Evolutionary conservation across 352 stramenopile species (phyloP).

Genomic region (Pythium phragmitis): DNA sequence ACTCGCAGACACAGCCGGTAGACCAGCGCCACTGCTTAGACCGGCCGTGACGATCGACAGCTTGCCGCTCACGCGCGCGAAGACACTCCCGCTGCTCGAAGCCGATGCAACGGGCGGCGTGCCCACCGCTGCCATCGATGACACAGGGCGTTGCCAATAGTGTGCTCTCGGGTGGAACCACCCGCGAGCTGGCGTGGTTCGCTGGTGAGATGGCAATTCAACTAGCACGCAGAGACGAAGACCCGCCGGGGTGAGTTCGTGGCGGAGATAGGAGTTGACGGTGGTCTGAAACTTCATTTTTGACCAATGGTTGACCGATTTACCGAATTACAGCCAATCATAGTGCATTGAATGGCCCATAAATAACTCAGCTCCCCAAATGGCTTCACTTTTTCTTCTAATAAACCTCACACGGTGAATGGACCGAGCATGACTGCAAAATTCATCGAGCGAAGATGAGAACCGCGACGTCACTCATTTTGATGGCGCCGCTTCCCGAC

Average conservation of each 20-base stretch:
- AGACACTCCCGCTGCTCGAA: background rate
- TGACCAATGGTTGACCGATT: background rate
- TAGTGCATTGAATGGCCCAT: background rate
- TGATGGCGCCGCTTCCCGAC: no score
- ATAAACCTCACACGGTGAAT: no score
- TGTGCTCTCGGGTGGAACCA: background rate
- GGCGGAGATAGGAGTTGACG: no score
- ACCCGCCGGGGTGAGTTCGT: no score
- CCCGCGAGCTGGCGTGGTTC: background rate
- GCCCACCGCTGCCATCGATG: conserved; percentile 2
- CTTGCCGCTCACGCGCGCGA: background rate
- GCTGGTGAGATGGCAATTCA: background rate
- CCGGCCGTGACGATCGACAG: conserved; percentile 6
- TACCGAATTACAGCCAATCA: conserved; percentile 1
- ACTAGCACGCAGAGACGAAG: no score
- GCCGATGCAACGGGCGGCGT: background rate
- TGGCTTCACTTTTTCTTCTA: conserved; percentile 4
- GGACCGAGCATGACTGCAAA: no score
- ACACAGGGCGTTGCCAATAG: background rate
- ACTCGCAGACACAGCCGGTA: background rate
- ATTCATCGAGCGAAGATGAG: no score
- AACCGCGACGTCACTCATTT: no score
- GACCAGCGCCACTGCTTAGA: background rate
- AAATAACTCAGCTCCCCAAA: conserved; percentile 2
- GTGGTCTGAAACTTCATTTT: background rate